Evolutionary conservation across 352 stramenopile genomes (phyloP), one percentile per base, ranked within the genome.

Genomic region (Aphanomyces stellatus): DNA sequence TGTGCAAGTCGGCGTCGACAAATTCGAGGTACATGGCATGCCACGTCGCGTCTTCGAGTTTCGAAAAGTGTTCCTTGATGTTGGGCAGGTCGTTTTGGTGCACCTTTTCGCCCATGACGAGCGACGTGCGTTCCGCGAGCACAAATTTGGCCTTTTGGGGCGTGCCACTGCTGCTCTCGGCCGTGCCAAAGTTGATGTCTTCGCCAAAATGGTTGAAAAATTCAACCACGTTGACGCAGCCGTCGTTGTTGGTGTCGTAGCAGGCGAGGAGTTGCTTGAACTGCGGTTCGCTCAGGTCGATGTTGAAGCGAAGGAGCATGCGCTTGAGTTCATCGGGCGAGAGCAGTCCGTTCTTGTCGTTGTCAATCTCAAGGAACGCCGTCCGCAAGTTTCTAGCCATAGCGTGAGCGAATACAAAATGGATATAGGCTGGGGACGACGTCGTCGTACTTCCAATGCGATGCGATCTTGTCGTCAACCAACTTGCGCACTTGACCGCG

Each of bases 21-120:
- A 88, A 70, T 31, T 89, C 82, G 2, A 91, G 74, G 51, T 85
- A 85, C 61, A 88, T 81, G 1, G 80, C 74, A 37, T 82, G 72
- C 82, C 82, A 91, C 24, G 68, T 71, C 4, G 75, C 77, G 61
- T 91, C 82, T 0, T 73, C 57, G 25, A 91, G 62, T 0, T 72
- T 69, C 22, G 82, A 88, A 53, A 91, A 84, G 1, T 80, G 79
- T 35, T 91, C 80, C 62, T 91, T 91, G 10, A 91, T 67, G 34
- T 67, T 67, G 30, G 60, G 60, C 3, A 49, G 46, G 49, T 67
- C 60, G 34, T 17, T 67, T 15, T 67, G 60, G 41, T 48, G 27
- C 22, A 51, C 24, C 34, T 67, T 67, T 22, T 67, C 60, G n/a
- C 60, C 31, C 60, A 67, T 67, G 41, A 67, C 28, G 3, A 67